Percentiles rank a stretch among this genome's conserved stretches.
Conservation (phyloP, 169 alveolate species). For the Eimeria mitis region DNA sequence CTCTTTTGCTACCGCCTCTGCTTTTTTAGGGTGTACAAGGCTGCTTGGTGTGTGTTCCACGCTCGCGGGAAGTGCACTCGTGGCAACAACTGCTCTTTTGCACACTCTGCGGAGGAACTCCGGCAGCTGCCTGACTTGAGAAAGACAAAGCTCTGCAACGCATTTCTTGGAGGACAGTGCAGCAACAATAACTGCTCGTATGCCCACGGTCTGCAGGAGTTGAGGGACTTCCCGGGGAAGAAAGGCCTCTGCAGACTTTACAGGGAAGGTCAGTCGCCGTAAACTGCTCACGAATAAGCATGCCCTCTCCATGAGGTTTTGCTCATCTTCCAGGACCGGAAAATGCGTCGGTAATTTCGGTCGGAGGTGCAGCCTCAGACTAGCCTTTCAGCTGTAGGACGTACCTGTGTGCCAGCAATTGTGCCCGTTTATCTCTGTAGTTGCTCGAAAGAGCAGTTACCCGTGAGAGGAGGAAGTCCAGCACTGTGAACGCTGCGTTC, state of each 20-base stretch:
- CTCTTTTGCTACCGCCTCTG: neutral
- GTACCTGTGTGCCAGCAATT: neutral
- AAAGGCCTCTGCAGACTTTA: slow-evolving; percentile 74
- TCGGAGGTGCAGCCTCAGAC: neutral
- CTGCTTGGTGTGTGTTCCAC: slow-evolving; percentile 73
- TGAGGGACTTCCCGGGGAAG: slow-evolving; percentile 81
- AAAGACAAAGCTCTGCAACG: slow-evolving; percentile 81
- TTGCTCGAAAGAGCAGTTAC: neutral
- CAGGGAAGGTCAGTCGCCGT: slow-evolving; percentile 66
- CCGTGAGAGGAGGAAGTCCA: neutral
- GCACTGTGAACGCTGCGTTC: neutral
- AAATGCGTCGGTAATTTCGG: neutral
- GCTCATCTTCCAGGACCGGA: neutral
- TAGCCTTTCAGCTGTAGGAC: neutral
- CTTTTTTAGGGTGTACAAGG: slow-evolving; percentile 77
- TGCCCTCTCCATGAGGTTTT: neutral
- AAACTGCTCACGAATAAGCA: neutral
- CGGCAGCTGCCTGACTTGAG: slow-evolving; percentile 80
- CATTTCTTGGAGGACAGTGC: slow-evolving; percentile 70
- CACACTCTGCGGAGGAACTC: slow-evolving; percentile 81
- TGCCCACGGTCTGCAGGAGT: slow-evolving; percentile 84
- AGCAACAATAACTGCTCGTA: slow-evolving; percentile 69
- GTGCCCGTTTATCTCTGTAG: neutral
- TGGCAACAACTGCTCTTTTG: slow-evolving; percentile 81
- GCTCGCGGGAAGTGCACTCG: slow-evolving; percentile 82